These are phyloP conservation scores for Tolypocladium amazonense DNA, from an alignment of 2,329 filamentous ascomycete species.

Conservation along the genomic window DNA sequence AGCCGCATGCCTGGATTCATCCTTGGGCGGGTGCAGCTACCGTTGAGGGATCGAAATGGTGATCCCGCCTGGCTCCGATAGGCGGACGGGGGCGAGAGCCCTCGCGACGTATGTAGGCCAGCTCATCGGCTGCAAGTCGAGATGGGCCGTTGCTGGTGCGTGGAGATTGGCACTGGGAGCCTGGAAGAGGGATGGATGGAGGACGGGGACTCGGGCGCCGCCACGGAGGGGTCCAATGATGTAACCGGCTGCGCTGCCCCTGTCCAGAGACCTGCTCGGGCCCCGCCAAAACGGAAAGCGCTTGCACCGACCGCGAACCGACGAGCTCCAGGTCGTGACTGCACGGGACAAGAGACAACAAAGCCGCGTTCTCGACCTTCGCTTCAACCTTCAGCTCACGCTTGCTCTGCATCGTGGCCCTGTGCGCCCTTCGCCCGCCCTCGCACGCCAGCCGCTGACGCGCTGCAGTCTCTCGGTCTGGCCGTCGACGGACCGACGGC, in stretches of 20 bases:
- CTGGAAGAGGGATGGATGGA: background rate
- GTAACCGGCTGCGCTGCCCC: background rate
- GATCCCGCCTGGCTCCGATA: background rate
- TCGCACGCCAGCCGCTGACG: background rate
- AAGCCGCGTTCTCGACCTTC: background rate
- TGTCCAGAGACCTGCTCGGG: background rate
- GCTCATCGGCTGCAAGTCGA: background rate
- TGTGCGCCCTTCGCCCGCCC: background rate
- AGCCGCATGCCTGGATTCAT: background rate
- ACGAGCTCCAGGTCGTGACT: background rate
- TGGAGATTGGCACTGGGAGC: background rate
- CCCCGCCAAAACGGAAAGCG: background rate
- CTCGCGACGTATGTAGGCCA: no score
- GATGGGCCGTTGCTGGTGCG: background rate
- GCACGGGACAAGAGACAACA: background rate
- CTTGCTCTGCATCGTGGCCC: background rate
- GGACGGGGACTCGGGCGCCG: background rate
- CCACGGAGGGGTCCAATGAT: conserved; percentile 1
- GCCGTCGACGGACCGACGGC: background rate
- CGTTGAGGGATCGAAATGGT: background rate
- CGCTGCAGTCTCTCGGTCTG: background rate
- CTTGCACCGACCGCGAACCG: background rate
- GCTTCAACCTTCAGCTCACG: no score
- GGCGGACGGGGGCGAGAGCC: background rate
- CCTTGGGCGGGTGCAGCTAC: background rate